Evolutionary conservation across 2,329 filamentous ascomycete genomes (phyloP).

Genomic region (Huntiella abstrusa): DNA sequence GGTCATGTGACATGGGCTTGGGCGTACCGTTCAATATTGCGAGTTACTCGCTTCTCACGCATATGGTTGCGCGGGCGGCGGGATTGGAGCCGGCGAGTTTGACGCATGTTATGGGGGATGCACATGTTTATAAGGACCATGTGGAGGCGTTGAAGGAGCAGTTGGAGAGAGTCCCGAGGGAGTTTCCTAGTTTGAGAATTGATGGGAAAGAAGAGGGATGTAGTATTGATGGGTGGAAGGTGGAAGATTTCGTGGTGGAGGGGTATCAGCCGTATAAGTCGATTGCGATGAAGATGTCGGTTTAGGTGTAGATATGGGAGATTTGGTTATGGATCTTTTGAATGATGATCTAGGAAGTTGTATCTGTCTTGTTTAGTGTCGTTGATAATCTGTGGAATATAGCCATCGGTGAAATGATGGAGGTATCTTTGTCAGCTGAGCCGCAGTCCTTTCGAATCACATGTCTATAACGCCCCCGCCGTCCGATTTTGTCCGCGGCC

Average conservation of each 20-base stretch:
- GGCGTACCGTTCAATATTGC: slow-evolving; percentile 98
- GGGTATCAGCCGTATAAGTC: slow-evolving; percentile 81
- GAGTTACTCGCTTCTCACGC: slow-evolving; percentile 77
- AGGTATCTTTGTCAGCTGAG: no score
- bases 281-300: slow-evolving; percentile 98
- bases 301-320: slow-evolving; percentile 25
- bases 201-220: slow-evolving; percentile 40
- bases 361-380: no score
- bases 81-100: slow-evolving; percentile 70
- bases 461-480: no score
- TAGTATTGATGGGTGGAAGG: slow-evolving; percentile 76
- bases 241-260: slow-evolving; percentile 71
- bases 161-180: slow-evolving; percentile 57
- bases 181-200: slow-evolving; percentile 67
- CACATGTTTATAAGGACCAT: slow-evolving; percentile 91
- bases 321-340: no score
- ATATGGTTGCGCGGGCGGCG: slow-evolving; percentile 83
- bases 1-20: slow-evolving; percentile 90
- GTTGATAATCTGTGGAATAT: no score
- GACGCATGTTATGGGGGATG: slow-evolving; percentile 92
- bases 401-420: no score
- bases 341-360: no score
- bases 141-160: slow-evolving; percentile 72
- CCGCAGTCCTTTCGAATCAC: no score
- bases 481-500: no score